Base-by-base conservation (phyloP, 1,284 basidiomycete genomes). In the Ceratobasidium theobromae region DNA sequence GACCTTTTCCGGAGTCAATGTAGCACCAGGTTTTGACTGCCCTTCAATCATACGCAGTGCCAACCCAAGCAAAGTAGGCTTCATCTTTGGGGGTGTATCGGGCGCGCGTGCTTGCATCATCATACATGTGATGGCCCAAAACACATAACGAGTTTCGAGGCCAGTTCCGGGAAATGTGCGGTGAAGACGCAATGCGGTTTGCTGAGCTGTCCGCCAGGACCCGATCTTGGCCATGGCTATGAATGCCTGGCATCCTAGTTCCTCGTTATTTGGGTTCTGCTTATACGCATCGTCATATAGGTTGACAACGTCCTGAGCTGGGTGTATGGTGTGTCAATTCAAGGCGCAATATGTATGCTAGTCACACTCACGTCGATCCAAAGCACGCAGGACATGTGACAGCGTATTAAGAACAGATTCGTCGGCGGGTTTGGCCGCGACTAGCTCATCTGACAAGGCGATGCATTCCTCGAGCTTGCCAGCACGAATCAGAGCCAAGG, bases 381-480 rank as follows among this genome's bases (percentile, higher is more conserved):
- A 80, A 27, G 84, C 84, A 48, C 85, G 82, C 25, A 94, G 79
- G 35, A 91, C 88, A 73, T 91, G 88, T 81, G 87, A 87, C 82
- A 93, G 86, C 18, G 89, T 88, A 21, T 83, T 85, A 43, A 94
- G 79, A 2, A 87, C 85, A 1, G 81, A 80, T 71, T 89, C 89
- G 69, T 87, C 84, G 18, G 82, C 85, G 0, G 86, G 84, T 72
- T 87, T 88, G 43, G 78, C 73, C 8, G 84, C 83, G 35, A 93
- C 79, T 25, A 95, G 84, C 73, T 92, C 88, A 69, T 91, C 87
- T 72, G 86, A 87, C n/a, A 92, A 74, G n/a, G 82, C 75, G 45
- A 89, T 79, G 4, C 89, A 86, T 72, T 93, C 91, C 71, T 91
- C 88, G 27, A 89, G 84, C 76, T 92, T 92, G 76, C 91, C 87